Base-by-base conservation (phyloP, 1,139 yeast species). In the Arxiozyma slooffiae region DNA sequence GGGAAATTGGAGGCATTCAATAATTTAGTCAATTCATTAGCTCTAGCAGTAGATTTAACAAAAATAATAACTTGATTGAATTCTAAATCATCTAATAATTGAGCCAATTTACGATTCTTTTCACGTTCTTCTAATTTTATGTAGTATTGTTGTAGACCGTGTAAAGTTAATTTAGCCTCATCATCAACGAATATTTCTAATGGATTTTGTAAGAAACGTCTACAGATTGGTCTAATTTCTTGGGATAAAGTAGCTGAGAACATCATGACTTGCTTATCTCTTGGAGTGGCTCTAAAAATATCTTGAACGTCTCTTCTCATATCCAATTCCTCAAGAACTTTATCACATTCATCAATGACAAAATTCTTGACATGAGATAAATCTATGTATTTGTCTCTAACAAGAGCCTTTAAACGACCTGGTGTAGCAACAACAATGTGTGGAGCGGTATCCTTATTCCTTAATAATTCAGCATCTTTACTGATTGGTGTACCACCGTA, bases 251-350 rank as follows among this genome's bases (percentile, higher is more conserved):
- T 92, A 60, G 98, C 98, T 53, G 96, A 86, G 72, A 92, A 92
- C 97, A 92, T 92, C 97, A 92, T 90, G 53, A 92, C 98, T 77
- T 92, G 98, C 75, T 92, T 92, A 71, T 92, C 96, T 73, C 87
- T 95, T 58, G 98, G 98, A 51, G 98, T 92, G 55, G 88, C 87
- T 71, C 97, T 85, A 82, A 92, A 92, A 59, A 92, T 87, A 69
- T 90, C 97, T 76, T 92, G 98, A 53, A 92, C 97, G 67, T 92
- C 98, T 71, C 96, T 85, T 78, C 98, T 85, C 98, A 92, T 92
- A 66, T 85, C 95, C 64, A 86, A 71, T 53, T 81, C 77, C 73
- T 92, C 98, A 69, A 92, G 80, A 54, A 92, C 97, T 75, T 89
- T 89, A 77, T 92, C 98, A 82, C 97, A 92, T 76, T 92, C 98